Evolutionary conservation across 169 alveolate species (phyloP).

Genomic region (Eimeria maxima): DNA sequence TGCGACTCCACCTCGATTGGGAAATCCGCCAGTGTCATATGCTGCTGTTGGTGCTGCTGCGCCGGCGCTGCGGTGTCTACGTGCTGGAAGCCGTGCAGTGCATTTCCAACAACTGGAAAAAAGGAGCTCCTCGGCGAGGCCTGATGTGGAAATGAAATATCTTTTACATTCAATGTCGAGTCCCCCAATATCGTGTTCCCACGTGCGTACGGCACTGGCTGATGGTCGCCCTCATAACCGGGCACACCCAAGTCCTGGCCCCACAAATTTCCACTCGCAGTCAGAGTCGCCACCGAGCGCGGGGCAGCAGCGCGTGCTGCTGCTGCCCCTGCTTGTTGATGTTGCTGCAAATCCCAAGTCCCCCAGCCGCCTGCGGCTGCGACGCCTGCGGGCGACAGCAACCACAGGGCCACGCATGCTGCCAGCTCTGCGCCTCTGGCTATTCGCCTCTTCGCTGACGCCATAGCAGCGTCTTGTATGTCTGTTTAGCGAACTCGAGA

Average conservation of each 20-base stretch:
- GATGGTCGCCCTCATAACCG: neutral
- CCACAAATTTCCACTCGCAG: neutral
- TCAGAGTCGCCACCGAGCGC: neutral
- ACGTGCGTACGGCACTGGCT: neutral
- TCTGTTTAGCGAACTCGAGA: neutral
- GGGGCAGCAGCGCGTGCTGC: neutral
- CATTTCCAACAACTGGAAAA: neutral
- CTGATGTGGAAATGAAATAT: neutral
- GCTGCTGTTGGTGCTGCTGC: neutral
- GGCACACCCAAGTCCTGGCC: neutral
- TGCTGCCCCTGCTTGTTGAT: neutral
- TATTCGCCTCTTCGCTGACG: neutral
- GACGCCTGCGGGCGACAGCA: neutral
- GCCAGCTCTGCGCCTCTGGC: neutral
- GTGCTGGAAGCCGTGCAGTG: neutral
- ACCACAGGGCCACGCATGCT: neutral
- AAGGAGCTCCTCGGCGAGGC: neutral
- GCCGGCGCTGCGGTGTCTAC: neutral
- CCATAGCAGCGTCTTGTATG: neutral
- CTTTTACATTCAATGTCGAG: no score
- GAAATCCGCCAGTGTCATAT: neutral
- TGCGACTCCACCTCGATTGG: conserved; percentile 2
- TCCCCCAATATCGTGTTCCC: no score
- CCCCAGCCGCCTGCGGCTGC: neutral
- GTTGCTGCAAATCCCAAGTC: neutral